phyloP scores from a whole-genome alignment of 345 rosid genomes.

The Excoecaria cochinchinensis region DNA sequence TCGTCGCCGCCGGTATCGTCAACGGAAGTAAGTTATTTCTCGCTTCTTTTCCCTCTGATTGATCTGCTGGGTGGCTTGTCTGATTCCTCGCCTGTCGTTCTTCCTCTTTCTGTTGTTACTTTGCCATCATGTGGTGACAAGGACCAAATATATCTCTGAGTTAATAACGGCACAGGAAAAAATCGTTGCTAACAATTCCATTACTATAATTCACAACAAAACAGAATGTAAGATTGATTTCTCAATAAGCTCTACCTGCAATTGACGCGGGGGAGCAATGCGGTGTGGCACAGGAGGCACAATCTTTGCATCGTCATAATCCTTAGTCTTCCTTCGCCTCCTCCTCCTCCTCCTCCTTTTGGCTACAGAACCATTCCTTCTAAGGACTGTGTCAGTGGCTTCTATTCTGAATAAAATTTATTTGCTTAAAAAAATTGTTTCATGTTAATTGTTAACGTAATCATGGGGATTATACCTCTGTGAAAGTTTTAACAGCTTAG shows the following conservation, averaged over 20 bases:
- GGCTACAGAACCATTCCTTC: slow-evolving; percentile 6
- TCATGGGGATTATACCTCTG: too few species aligned
- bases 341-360: slow-evolving; percentile 36
- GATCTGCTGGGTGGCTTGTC: too few species aligned
- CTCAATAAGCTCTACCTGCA: slow-evolving; percentile 46
- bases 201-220: slow-evolving; percentile 4
- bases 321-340: slow-evolving; percentile 35
- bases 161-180: neutral
- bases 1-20: too few species aligned
- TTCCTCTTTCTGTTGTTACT: too few species aligned
- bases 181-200: neutral
- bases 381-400: slow-evolving; percentile 15
- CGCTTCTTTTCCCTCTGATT: too few species aligned
- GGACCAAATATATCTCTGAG: slow-evolving; percentile 57
- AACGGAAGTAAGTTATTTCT: too few species aligned
- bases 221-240: neutral
- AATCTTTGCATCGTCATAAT: slow-evolving; percentile 23
- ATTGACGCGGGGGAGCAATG: slow-evolving; percentile 25
- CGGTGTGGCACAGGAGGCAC: slow-evolving; percentile 39
- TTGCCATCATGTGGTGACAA: slow-evolving; percentile 60
- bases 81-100: too few species aligned
- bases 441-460: too few species aligned
- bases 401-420: too few species aligned
- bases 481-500: too few species aligned
- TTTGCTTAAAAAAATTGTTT: too few species aligned